phyloP scores from a whole-genome alignment of 2,329 filamentous ascomycete species.

The Cucurbitaria berberidis region DNA sequence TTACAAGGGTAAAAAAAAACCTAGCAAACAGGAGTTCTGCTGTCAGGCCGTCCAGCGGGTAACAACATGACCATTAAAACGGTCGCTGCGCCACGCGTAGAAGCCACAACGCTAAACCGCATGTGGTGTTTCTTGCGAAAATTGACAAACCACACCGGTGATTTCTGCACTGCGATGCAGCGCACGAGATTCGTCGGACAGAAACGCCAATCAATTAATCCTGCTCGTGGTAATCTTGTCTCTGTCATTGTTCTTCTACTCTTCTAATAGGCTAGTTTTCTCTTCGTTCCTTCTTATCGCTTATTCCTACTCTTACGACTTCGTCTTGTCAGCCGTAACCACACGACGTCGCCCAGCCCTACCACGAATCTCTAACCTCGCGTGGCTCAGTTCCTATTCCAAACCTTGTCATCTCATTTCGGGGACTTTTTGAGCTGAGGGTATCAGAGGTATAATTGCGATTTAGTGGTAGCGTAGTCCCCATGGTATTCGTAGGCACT shows the following conservation, averaged over 20 bases:
- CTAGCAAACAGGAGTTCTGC: background rate
- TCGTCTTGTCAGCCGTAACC: conserved; percentile 3
- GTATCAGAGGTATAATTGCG: conserved; percentile 3
- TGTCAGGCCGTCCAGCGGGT: conserved; percentile 1
- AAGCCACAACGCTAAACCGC: conserved; percentile 11
- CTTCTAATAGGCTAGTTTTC: conserved; percentile 17
- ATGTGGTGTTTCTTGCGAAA: conserved; percentile 32
- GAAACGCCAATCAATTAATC: conserved; percentile 12
- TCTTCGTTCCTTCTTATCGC: conserved; percentile 13
- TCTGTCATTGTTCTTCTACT: conserved; percentile 12
- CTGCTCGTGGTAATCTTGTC: conserved; percentile 9
- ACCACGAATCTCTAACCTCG: conserved; percentile 13
- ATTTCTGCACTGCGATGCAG: conserved; percentile 15
- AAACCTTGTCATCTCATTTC: conserved; percentile 6
- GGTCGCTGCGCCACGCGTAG: conserved; percentile 15
- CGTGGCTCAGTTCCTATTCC: conserved; percentile 15
- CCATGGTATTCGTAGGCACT: conserved; percentile 33
- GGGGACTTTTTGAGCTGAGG: conserved; percentile 17
- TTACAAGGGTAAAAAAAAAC: background rate
- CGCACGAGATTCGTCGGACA: conserved; percentile 13
- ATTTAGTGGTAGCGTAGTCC: conserved; percentile 18
- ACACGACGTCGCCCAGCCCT: conserved; percentile 2
- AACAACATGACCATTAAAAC: conserved; percentile 1
- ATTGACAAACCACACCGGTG: conserved; percentile 12
- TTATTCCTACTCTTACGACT: conserved; percentile 17